Evolutionary conservation across 768 basidiomycete genomes (phyloP).

Genomic region (Lactifluus hygrophoroides): DNA sequence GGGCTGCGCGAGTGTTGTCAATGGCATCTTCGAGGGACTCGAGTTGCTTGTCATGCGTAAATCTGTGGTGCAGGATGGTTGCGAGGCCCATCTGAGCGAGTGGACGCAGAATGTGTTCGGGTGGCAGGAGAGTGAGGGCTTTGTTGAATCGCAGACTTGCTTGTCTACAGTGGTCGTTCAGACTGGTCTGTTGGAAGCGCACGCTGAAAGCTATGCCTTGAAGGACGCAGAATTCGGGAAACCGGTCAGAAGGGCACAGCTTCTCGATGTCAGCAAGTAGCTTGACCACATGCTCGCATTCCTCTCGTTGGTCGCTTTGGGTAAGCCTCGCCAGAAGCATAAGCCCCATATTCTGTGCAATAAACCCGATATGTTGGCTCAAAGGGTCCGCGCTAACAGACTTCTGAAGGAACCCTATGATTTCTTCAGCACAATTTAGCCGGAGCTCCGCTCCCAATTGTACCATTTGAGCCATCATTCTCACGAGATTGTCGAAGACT

Average conservation of each 20-base stretch:
- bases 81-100: background rate
- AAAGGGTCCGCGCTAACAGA: background rate
- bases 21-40: constrained; percentile 1
- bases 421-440: background rate
- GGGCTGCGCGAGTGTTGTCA: background rate
- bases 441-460: background rate
- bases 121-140: background rate
- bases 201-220: background rate
- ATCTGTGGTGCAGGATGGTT: background rate
- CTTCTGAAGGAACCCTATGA: background rate
- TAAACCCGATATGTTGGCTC: background rate
- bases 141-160: background rate
- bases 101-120: background rate
- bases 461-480: background rate
- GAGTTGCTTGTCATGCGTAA: constrained; percentile 1
- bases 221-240: background rate
- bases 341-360: background rate
- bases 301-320: background rate
- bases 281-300: background rate
- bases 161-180: background rate
- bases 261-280: background rate
- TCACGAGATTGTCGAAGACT: background rate
- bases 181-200: constrained; percentile 5
- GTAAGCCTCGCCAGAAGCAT: background rate
- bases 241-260: background rate